Percentiles rank a stretch among this genome's conserved stretches.
Evolutionary conservation across 306 rosid species (phyloP).

Genomic region (Lablab purpureus): DNA sequence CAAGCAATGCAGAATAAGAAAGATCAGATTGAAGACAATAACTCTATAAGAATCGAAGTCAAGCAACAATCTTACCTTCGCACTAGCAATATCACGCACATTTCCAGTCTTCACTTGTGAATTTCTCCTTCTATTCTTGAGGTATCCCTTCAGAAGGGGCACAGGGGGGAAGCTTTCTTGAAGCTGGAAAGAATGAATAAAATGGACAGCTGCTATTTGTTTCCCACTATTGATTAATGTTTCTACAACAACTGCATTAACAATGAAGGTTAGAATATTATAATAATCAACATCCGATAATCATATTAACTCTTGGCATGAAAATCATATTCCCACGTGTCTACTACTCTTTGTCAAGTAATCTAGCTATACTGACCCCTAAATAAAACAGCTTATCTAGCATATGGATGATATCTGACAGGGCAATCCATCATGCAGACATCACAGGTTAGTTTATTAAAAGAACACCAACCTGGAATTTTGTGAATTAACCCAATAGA

Average conservation of each 20-base stretch:
- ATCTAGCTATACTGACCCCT: constrained; percentile 50
- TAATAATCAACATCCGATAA: constrained; percentile 43
- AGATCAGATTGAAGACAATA: constrained; percentile 26
- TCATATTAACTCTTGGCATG: constrained; percentile 14
- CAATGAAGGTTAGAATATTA: constrained; percentile 25
- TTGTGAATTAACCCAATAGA: constrained; percentile 82
- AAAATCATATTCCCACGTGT: constrained; percentile 32
- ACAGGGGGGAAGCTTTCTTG: constrained; percentile 70
- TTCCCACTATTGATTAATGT: constrained; percentile 59
- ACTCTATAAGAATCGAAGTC: constrained; percentile 31
- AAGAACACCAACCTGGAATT: constrained; percentile 94
- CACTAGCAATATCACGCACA: constrained; percentile 51
- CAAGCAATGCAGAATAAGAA: constrained; percentile 32
- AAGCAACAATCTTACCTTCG: constrained; percentile 57
- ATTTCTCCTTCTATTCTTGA: constrained; percentile 77
- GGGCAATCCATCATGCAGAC: constrained; percentile 64
- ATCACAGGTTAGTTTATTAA: constrained; percentile 73
- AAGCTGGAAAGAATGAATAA: constrained; percentile 72
- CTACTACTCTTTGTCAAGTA: constrained; percentile 38
- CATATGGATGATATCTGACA: constrained; percentile 52
- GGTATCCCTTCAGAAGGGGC: constrained; percentile 74
- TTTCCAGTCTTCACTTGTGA: constrained; percentile 72
- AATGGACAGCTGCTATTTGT: constrained; percentile 72
- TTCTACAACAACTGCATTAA: constrained; percentile 68
- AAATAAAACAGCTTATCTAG: constrained; percentile 49